Base-by-base conservation (phyloP, 495 filamentous ascomycete genomes). In the Astrocystis sublimbata region DNA sequence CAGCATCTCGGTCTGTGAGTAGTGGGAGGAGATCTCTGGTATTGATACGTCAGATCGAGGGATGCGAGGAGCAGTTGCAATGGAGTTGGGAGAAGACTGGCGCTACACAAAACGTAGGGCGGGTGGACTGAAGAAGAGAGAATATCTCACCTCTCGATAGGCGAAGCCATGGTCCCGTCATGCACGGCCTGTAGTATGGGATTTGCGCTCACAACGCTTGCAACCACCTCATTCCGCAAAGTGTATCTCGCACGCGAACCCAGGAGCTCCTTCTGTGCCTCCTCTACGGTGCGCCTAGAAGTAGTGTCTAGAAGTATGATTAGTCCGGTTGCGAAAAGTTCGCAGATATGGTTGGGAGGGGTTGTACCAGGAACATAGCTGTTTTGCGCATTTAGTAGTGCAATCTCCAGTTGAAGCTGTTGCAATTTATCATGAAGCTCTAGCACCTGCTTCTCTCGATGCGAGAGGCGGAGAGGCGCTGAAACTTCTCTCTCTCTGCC, bases 141-240 rank as follows among this genome's bases (percentile, higher is more conserved):
- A 49, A 15, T 19, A 26, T 19, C 53, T 28, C 82, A 91, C 90
- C 87, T 81, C 73, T 93, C 89, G 62, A 85, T 76, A 45, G 82
- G 81, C 3, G 83, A 85, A n/a, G 83, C 79, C 46, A 84, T 81
- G 3, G 82, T 85, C 47, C 86, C 88, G 50, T 85, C 76, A 70
- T 93, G 89, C 53, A 92, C 83, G 1, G 91, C 88, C 68, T 90
- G 91, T 53, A 96, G 75, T 49, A 86, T 86, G 9, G 91, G 90
- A 67, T 90, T 87, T 23, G 86, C 84, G 64, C 84, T 83, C 61
- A 93, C 73, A 26, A 89, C 83, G 52, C 78, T 86, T 50, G 85
- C 83, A 12, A 88, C 74, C n/a, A 90, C 83, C 63, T 83, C 85
- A 65, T 85, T 85, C 58, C 84, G 85, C 58, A 92, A 77, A 33